Conservation (phyloP, 352 stramenopile genomes). For the Phytopythium chamaehyphon region DNA sequence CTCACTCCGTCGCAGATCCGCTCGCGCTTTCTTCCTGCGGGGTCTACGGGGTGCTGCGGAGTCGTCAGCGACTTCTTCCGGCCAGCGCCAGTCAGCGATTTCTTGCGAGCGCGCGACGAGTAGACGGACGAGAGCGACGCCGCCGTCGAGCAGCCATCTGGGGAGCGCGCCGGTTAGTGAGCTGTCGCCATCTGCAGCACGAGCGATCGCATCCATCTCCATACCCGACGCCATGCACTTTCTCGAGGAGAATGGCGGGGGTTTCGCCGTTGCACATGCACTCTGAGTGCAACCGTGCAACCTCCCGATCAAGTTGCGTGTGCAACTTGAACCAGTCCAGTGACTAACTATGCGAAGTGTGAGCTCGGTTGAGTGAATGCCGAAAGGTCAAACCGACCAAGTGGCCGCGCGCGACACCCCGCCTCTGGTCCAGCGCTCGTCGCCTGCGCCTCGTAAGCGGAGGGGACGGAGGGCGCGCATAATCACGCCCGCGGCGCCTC, state of each 20-base stretch:
- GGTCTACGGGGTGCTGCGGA: background rate
- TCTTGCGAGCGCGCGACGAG: background rate
- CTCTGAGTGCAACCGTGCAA: too few relatives aligned
- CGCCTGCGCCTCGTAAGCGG: too few relatives aligned
- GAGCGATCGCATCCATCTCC: background rate
- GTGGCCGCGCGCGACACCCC: too few relatives aligned
- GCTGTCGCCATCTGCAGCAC: background rate
- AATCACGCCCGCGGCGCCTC: too few relatives aligned
- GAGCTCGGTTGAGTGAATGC: background rate
- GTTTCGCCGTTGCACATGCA: too few relatives aligned
- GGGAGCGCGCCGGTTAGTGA: too few relatives aligned
- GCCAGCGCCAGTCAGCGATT: background rate
- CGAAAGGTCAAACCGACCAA: background rate
- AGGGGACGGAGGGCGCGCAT: too few relatives aligned
- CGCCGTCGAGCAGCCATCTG: constrained; percentile 4
- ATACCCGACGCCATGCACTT: background rate
- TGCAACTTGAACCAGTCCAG: constrained; percentile 1
- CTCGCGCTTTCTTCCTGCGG: constrained; percentile 20
- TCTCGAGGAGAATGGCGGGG: background rate
- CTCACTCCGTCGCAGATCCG: constrained; percentile 15
- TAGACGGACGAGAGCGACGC: constrained; percentile 3
- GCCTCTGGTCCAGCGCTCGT: too few relatives aligned
- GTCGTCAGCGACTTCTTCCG: constrained; percentile 2
- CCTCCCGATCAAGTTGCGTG: background rate
- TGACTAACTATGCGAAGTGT: too few relatives aligned